A percentile compares a stretch with the other conserved stretches of the same genome.
Evolutionary conservation across 164 flowering plant species (phyloP).

Genomic region (Annona squamosa): DNA sequence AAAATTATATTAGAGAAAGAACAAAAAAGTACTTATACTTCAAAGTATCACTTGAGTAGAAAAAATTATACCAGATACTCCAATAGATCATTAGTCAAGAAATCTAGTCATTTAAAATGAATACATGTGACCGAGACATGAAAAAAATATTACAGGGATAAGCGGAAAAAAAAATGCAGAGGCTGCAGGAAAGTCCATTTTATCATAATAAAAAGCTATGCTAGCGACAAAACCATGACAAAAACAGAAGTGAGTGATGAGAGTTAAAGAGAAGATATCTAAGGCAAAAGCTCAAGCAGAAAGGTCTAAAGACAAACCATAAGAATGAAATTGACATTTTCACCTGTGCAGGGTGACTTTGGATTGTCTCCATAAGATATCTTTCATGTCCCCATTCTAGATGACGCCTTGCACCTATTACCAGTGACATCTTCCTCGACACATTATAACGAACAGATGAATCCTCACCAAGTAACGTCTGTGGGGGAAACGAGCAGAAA

Average conservation of each 20-base stretch:
- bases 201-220: no score
- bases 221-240: neutral
- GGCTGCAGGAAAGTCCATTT: neutral
- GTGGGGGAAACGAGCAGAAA: conserved; percentile 11
- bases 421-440: conserved; percentile 73
- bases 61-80: neutral
- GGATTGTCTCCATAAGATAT: conserved; percentile 79
- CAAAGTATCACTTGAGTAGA: neutral
- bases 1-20: neutral
- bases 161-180: no score
- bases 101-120: neutral
- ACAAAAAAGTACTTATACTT: neutral
- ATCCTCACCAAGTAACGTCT: conserved; percentile 70
- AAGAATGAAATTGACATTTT: neutral
- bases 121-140: neutral
- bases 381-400: conserved; percentile 96
- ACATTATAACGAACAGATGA: conserved; percentile 29
- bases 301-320: neutral
- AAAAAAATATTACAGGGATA: neutral
- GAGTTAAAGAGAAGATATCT: neutral
- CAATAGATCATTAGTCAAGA: neutral
- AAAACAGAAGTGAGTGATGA: no score
- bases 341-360: conserved; percentile 94
- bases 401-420: conserved; percentile 86
- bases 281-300: neutral